phyloP scores from a whole-genome alignment of 306 rosid genomes.

The Cucumis melo region DNA sequence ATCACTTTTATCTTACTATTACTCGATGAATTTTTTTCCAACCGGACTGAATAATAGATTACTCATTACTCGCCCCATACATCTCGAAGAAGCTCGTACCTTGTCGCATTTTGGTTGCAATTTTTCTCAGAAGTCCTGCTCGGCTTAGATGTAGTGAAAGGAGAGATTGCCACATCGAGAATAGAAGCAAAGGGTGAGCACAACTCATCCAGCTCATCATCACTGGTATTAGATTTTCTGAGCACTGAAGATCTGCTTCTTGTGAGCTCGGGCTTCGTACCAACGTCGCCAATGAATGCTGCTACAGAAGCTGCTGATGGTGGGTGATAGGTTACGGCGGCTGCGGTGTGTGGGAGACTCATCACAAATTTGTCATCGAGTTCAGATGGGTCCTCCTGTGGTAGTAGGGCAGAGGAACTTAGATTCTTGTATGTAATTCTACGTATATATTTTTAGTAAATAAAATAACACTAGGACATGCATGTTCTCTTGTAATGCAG shows the following conservation, averaged over 20 bases:
- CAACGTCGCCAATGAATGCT: slow-evolving; percentile 37
- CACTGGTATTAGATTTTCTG: slow-evolving; percentile 82
- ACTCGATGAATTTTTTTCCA: too few species aligned
- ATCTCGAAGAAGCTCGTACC: slow-evolving; percentile 79
- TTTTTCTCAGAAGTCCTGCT: slow-evolving; percentile 30
- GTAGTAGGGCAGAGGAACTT: slow-evolving; percentile 6
- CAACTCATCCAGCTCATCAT: slow-evolving; percentile 86
- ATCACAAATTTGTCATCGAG: slow-evolving; percentile 32
- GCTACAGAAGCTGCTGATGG: slow-evolving; percentile 45
- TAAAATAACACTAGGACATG: background rate
- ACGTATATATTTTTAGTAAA: background rate
- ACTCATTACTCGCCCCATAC: slow-evolving; percentile 69
- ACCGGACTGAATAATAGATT: background rate
- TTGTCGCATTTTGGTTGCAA: slow-evolving; percentile 28
- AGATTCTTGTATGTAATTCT: background rate
- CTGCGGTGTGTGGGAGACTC: slow-evolving; percentile 61
- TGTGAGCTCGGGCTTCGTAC: slow-evolving; percentile 47
- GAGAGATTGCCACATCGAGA: slow-evolving; percentile 25
- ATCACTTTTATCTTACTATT: too few species aligned
- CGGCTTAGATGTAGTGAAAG: slow-evolving; percentile 26
- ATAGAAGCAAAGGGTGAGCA: slow-evolving; percentile 63
- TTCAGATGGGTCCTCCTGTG: slow-evolving; percentile 38
- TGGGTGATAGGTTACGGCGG: slow-evolving; percentile 48
- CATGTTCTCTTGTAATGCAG: background rate
- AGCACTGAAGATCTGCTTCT: slow-evolving; percentile 70